Evolutionary conservation across 495 filamentous ascomycete species (phyloP), one percentile per base, ranked within the genome.

Genomic region (Rhypophila decipiens): DNA sequence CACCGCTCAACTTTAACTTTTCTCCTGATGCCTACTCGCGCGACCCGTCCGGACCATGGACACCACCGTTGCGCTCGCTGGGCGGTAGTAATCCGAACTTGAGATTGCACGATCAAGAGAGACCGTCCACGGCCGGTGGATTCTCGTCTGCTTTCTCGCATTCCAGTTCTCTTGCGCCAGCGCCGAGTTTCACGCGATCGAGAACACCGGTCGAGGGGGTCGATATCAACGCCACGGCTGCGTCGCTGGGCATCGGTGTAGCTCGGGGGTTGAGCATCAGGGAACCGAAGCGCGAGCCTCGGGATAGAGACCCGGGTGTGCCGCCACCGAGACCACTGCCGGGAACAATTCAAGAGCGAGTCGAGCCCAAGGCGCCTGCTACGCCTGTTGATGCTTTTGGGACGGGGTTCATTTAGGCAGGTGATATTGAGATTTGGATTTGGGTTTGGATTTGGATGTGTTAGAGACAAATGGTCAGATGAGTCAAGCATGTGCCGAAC

Each of bases 221-320:
- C 8, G 51, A 29, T 11, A 43, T 38, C 1, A 51, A 33, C 8
- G 37, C 19, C 0, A 44, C 40, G 1, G 44, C 34, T 12, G 44
- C 38, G 9, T n/a, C n/a, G n/a, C 35, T 61, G 29, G 63, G 50
- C 0, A 64, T 66, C 21, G 63, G 63, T 4, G 38, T 66, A 41
- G 63, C 63, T 31, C 29, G 63, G 23, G 63, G 63, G 5, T 51
- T 53, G 44, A 64, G 60, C n/a, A 51, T 66, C 13, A 35, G 56
- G 21, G 49, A 53, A 19, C 42, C 50, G 3, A 24, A 36, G 49
- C 27, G 27, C 5, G 11, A 42, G 15, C 20, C 15, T 12, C 39
- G 20, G 39, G n/a, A n/a, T n/a, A n/a, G n/a, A n/a, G n/a, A n/a
- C n/a, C n/a, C n/a, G n/a, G n/a, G n/a, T n/a, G n/a, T n/a, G n/a